Conservation (phyloP, 2,329 filamentous ascomycete genomes). For the Penicillium occitanis region DNA sequence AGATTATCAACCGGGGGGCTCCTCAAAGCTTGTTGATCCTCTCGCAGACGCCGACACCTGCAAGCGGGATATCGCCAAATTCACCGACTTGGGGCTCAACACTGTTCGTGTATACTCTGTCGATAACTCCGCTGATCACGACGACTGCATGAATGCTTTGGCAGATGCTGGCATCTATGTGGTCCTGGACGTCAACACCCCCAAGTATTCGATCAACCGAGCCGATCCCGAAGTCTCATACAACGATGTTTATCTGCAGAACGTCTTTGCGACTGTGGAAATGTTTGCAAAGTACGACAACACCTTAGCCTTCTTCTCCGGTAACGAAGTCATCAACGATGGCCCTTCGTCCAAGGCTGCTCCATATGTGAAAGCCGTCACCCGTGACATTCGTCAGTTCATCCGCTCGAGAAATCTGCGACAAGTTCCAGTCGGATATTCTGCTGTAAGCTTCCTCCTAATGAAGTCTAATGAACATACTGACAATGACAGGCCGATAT, state of each 20-base stretch:
- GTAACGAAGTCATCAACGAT: conserved; percentile 77
- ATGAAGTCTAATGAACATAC: not conserved
- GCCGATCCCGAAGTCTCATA: conserved; percentile 71
- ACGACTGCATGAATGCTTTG: conserved; percentile 79
- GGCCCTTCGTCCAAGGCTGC: conserved; percentile 63
- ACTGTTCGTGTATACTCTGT: conserved; percentile 89
- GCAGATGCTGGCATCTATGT: conserved; percentile 87
- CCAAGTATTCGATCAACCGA: conserved; percentile 84
- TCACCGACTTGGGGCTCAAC: conserved; percentile 85
- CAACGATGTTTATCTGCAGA: conserved; percentile 81
- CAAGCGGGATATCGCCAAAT: conserved; percentile 75
- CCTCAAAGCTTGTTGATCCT: conserved; percentile 66
- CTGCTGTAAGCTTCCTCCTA: conserved; percentile 40
- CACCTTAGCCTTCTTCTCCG: conserved; percentile 81
- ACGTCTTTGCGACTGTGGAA: conserved; percentile 84
- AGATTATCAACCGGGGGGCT: conserved; percentile 67
- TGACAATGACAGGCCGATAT: conserved; percentile 64
- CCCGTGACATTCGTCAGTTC: conserved; percentile 73
- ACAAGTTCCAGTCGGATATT: conserved; percentile 71
- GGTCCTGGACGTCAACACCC: conserved; percentile 88
- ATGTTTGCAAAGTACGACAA: conserved; percentile 80
- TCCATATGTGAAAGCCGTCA: conserved; percentile 75
- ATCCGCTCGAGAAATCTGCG: conserved; percentile 63
- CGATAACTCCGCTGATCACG: conserved; percentile 80
- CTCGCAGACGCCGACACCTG: conserved; percentile 70